These are phyloP conservation scores for Amanita rubescens DNA, from an alignment of 768 basidiomycete genomes.

Conservation along the genomic window DNA sequence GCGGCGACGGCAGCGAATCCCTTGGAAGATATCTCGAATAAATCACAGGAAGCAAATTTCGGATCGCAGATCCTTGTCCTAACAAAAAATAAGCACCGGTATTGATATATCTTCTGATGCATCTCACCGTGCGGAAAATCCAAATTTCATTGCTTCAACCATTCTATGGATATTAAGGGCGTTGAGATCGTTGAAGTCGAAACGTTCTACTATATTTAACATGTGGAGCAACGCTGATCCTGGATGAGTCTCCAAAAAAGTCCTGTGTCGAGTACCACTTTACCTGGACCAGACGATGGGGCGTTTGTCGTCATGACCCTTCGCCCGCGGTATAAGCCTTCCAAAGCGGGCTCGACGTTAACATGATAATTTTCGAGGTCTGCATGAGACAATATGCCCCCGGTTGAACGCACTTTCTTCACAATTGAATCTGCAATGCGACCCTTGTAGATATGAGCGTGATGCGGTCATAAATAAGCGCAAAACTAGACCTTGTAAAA, in stretches of 20 bases:
- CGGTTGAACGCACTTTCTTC: slow-evolving; percentile 57
- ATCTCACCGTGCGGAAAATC: slow-evolving; percentile 41
- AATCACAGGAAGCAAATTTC: slow-evolving; percentile 43
- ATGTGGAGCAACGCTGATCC: slow-evolving; percentile 69
- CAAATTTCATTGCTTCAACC: slow-evolving; percentile 80
- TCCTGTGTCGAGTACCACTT: slow-evolving; percentile 9
- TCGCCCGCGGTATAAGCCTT: slow-evolving; percentile 69
- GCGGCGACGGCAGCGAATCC: slow-evolving; percentile 54
- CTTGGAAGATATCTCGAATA: slow-evolving; percentile 63
- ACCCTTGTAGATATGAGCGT: slow-evolving; percentile 39
- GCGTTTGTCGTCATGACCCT: slow-evolving; percentile 81
- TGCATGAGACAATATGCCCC: slow-evolving; percentile 71
- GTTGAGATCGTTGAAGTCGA: slow-evolving; percentile 44
- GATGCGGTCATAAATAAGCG: slow-evolving; percentile 4
- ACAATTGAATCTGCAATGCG: slow-evolving; percentile 76
- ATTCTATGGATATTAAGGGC: slow-evolving; percentile 68
- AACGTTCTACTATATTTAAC: slow-evolving; percentile 84
- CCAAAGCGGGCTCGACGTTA: slow-evolving; percentile 62
- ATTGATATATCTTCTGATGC: neutral
- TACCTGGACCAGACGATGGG: slow-evolving; percentile 77
- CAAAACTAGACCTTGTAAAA: slow-evolving; percentile 65
- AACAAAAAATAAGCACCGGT: neutral
- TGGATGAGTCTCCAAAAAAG: neutral
- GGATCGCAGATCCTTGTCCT: slow-evolving; percentile 82
- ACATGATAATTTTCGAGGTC: slow-evolving; percentile 71